Percentiles rank a stretch among this genome's conserved stretches.
These are phyloP conservation scores for Exophiala xenobiotica DNA, from an alignment of 2,329 filamentous ascomycete species.

Conservation along the genomic window DNA sequence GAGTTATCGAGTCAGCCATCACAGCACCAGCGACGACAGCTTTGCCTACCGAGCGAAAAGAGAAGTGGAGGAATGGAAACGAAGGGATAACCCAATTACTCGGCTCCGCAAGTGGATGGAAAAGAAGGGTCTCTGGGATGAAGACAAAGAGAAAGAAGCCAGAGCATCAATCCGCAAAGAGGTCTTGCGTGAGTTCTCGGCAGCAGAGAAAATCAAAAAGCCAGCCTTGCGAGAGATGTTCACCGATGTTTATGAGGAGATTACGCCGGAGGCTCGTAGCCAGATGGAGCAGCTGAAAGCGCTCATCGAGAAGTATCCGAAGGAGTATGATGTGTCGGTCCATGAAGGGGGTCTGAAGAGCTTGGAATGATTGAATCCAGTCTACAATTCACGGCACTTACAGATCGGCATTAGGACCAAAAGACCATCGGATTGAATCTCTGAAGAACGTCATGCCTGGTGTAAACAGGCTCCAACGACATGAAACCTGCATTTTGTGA, in stretches of 20 bases:
- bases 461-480: background rate
- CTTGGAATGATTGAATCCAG: constrained; percentile 53
- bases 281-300: constrained; percentile 74
- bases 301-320: constrained; percentile 81
- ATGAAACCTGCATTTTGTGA: background rate
- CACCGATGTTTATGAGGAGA: constrained; percentile 81
- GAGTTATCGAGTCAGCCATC: constrained; percentile 96
- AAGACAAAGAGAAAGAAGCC: constrained; percentile 73
- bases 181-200: constrained; percentile 77
- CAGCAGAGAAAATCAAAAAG: constrained; percentile 61
- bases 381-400: no score
- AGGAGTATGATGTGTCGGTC: constrained; percentile 81
- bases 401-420: no score
- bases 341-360: constrained; percentile 72
- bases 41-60: constrained; percentile 92
- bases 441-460: background rate
- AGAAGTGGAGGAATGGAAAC: constrained; percentile 93
- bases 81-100: constrained; percentile 84
- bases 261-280: constrained; percentile 73
- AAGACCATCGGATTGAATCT: no score
- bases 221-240: constrained; percentile 61
- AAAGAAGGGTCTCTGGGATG: constrained; percentile 76
- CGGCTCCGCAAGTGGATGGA: constrained; percentile 90
- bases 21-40: constrained; percentile 94
- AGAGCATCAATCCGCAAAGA: constrained; percentile 68